phyloP scores from a whole-genome alignment of 306 rosid genomes.

The Castanospermum australe region DNA sequence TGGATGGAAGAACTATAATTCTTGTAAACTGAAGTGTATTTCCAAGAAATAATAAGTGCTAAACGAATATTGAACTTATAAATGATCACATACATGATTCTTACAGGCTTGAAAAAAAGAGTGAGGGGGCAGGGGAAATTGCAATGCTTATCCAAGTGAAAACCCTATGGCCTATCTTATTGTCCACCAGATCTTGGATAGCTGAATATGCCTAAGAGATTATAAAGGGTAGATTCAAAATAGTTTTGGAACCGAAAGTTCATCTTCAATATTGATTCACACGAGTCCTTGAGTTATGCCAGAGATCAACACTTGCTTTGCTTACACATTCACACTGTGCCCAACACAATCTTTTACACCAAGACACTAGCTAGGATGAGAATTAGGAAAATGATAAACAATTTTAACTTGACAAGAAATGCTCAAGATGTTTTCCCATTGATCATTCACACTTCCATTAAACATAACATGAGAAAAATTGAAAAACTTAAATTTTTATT shows the following conservation, averaged over 20 bases:
- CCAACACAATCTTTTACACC: neutral
- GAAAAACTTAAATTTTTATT: conserved; percentile 13
- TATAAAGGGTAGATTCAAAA: neutral
- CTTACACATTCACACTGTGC: neutral
- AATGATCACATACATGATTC: neutral
- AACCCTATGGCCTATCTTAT: neutral
- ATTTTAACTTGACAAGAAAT: neutral
- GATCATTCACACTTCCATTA: conserved; percentile 6
- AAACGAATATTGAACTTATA: neutral
- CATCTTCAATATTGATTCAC: neutral
- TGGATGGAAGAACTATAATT: neutral
- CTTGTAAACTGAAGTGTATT: neutral
- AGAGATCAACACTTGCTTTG: neutral
- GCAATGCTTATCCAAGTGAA: neutral
- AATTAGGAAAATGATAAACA: neutral
- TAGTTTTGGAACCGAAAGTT: neutral
- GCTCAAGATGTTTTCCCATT: neutral
- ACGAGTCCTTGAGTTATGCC: neutral
- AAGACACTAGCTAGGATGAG: neutral
- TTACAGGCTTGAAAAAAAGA: neutral
- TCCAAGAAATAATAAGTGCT: neutral
- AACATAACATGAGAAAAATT: conserved; percentile 20
- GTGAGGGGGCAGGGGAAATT: neutral
- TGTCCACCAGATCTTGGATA: neutral
- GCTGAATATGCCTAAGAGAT: neutral